Percentiles rank a stretch among this genome's conserved stretches.
Conservation (phyloP, 75 land plant species). For the Pinus albicaulis region DNA sequence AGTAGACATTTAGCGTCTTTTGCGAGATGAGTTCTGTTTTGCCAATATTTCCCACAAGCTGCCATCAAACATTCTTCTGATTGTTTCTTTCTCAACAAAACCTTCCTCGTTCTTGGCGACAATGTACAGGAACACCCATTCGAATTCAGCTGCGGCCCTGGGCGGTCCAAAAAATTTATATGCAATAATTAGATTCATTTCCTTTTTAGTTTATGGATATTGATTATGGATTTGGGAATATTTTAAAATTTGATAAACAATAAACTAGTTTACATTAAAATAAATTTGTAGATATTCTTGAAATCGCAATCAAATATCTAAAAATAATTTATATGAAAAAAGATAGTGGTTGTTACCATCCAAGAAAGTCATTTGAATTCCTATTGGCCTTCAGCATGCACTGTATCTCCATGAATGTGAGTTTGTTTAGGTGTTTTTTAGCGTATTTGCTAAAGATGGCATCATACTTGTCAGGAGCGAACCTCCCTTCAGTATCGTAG, state of each 20-base stretch:
- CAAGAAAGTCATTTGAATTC: conserved; percentile 23
- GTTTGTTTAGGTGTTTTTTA: conserved; percentile 1
- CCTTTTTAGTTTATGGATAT: not conserved
- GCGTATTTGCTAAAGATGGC: conserved; percentile 38
- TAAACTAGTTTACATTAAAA: no score
- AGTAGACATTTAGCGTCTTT: not conserved
- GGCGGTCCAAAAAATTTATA: not conserved
- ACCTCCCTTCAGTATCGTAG: conserved; percentile 71
- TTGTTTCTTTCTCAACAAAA: conserved; percentile 58
- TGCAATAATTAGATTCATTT: no score
- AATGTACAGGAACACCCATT: conserved; percentile 63
- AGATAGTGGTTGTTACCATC: conserved; percentile 9
- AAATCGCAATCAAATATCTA: no score
- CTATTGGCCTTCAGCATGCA: conserved; percentile 26
- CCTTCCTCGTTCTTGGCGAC: conserved; percentile 69
- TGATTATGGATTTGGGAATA: no score
- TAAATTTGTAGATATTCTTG: no score
- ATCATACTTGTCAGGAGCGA: conserved; percentile 27
- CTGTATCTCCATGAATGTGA: conserved; percentile 21
- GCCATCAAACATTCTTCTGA: conserved; percentile 82
- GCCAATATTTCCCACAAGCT: conserved; percentile 59
- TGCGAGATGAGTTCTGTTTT: conserved; percentile 15
- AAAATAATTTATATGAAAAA: not conserved
- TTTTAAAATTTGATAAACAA: no score
- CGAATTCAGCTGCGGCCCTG: conserved; percentile 58